These are phyloP conservation scores for Massariosphaeria phaeospora DNA, from an alignment of 495 filamentous ascomycete genomes.

Conservation along the genomic window DNA sequence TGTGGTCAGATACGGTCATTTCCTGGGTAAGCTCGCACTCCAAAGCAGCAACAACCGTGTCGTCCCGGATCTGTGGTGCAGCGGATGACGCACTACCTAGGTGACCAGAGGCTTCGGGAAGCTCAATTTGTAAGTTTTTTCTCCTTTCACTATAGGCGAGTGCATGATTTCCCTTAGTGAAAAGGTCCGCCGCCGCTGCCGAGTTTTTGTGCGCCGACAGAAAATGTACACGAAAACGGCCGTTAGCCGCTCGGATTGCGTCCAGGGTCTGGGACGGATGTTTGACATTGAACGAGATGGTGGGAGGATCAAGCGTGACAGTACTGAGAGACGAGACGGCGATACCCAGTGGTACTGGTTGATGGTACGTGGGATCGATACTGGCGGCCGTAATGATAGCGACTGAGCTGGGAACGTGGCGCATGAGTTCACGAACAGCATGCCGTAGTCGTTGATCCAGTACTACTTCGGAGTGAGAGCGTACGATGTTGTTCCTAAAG, in stretches of 20 bases:
- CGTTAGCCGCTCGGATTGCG: constrained; percentile 45
- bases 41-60: constrained; percentile 44
- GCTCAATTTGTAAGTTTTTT: neutral
- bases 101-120: no score
- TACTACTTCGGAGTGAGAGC: no score
- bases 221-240: constrained; percentile 29
- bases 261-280: constrained; percentile 65
- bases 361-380: neutral
- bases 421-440: constrained; percentile 50
- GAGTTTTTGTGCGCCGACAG: constrained; percentile 25
- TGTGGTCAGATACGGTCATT: constrained; percentile 50
- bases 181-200: constrained; percentile 31
- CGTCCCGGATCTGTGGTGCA: constrained; percentile 22
- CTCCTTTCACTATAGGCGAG: constrained; percentile 2
- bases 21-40: constrained; percentile 39
- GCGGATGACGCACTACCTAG: neutral
- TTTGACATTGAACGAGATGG: constrained; percentile 75
- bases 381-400: constrained; percentile 60
- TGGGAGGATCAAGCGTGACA: constrained; percentile 62
- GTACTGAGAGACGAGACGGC: constrained; percentile 82
- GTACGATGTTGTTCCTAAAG: no score
- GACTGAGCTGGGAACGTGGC: constrained; percentile 65
- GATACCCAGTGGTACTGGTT: constrained; percentile 52
- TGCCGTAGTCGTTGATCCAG: no score
- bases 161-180: constrained; percentile 30